Conservation (phyloP, 331 rosid species). For the Malus hybrid region DNA sequence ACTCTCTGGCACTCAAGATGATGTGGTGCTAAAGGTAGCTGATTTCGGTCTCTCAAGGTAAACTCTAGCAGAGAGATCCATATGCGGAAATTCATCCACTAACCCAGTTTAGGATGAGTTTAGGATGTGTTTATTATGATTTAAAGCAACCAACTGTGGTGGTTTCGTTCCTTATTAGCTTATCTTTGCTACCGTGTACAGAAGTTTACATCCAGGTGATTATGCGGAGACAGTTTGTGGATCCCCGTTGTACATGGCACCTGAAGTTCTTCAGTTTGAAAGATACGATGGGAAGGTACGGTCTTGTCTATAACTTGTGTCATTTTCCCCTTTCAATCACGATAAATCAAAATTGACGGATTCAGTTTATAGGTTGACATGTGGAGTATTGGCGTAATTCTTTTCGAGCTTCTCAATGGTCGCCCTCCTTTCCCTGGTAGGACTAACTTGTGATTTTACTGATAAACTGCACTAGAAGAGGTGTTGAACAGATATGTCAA, state of each 20-base stretch:
- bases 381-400: constrained; percentile 70
- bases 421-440: constrained; percentile 58
- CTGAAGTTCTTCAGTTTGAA: constrained; percentile 58
- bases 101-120: not conserved
- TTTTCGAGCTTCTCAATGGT: constrained; percentile 68
- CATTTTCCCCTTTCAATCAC: not conserved
- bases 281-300: constrained; percentile 49
- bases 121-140: not conserved
- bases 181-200: not conserved
- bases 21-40: constrained; percentile 49
- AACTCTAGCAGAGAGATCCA: too few species aligned
- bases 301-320: not conserved
- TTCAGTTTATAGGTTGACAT: constrained; percentile 39
- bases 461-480: too few species aligned
- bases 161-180: not conserved
- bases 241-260: constrained; percentile 60
- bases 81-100: not conserved
- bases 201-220: constrained; percentile 35
- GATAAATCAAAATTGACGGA: constrained; percentile 4
- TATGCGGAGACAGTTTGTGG: constrained; percentile 55
- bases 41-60: constrained; percentile 46
- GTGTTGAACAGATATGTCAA: too few species aligned
- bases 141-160: not conserved
- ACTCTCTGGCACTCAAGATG: constrained; percentile 29
- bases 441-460: constrained; percentile 8